Percentiles rank a stretch among this genome's conserved stretches.
Conservation (phyloP, 768 basidiomycete species). For the Dioszegia aurantiaca region DNA sequence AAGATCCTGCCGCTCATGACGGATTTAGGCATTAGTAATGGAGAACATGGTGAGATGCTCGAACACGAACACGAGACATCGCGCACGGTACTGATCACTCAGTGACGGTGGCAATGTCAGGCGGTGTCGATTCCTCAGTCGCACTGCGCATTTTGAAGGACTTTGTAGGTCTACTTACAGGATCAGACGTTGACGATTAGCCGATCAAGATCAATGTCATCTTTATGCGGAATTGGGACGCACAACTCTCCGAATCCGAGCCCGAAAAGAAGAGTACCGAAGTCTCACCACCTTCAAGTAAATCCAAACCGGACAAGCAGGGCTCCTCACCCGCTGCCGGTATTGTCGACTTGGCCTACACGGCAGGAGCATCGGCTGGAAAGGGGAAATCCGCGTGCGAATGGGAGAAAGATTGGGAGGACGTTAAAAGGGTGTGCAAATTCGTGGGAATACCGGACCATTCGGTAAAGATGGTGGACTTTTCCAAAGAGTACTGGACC, state of each 20-base stretch:
- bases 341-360: slow-evolving; percentile 2
- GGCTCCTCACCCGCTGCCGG: neutral
- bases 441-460: slow-evolving; percentile 55
- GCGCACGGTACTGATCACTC: too few species aligned
- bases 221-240: slow-evolving; percentile 89
- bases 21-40: slow-evolving; percentile 22
- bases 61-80: too few species aligned
- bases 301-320: too few species aligned
- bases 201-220: slow-evolving; percentile 80
- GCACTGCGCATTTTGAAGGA: slow-evolving; percentile 72
- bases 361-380: slow-evolving; percentile 35
- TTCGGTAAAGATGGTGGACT: slow-evolving; percentile 58
- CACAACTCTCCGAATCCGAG: slow-evolving; percentile 35
- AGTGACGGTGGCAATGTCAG: slow-evolving; percentile 93
- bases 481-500: slow-evolving; percentile 87
- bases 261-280: too few species aligned
- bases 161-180: slow-evolving; percentile 55
- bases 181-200: too few species aligned
- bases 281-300: too few species aligned
- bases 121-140: slow-evolving; percentile 92
- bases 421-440: slow-evolving; percentile 76
- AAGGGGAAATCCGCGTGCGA: slow-evolving; percentile 66
- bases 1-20: slow-evolving; percentile 21
- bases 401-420: slow-evolving; percentile 94
- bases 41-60: slow-evolving; percentile 38